phyloP scores from a whole-genome alignment of 2,329 filamentous ascomycete species.

The Aspergillus caelatus region DNA sequence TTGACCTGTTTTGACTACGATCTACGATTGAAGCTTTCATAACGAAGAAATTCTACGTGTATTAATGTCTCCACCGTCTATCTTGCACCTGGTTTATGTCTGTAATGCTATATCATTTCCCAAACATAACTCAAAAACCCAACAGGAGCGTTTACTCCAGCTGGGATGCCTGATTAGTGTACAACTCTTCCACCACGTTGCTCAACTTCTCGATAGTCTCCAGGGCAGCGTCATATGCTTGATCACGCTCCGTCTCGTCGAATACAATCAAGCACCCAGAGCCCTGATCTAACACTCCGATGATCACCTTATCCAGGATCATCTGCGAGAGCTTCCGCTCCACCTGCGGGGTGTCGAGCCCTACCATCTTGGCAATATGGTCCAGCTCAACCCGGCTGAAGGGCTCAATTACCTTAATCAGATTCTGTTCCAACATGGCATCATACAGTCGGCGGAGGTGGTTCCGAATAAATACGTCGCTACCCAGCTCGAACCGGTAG shows the following conservation, averaged over 20 bases:
- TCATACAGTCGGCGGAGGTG: slow-evolving; percentile 95
- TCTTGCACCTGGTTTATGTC: slow-evolving; percentile 18
- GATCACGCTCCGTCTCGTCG: slow-evolving; percentile 90
- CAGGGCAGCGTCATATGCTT: slow-evolving; percentile 90
- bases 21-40: no score
- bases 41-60: background rate
- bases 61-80: background rate
- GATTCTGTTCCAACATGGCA: slow-evolving; percentile 98
- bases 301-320: slow-evolving; percentile 99
- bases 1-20: background rate
- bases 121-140: slow-evolving; percentile 14
- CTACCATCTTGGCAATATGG: slow-evolving; percentile 97
- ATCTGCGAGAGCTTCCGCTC: slow-evolving; percentile 98
- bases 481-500: slow-evolving; percentile 91
- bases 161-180: slow-evolving; percentile 95
- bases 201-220: slow-evolving; percentile 96
- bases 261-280: slow-evolving; percentile 97
- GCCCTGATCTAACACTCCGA: slow-evolving; percentile 94
- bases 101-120: slow-evolving; percentile 30
- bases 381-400: slow-evolving; percentile 96
- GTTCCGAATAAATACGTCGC: slow-evolving; percentile 94
- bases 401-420: slow-evolving; percentile 99
- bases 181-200: slow-evolving; percentile 95
- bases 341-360: slow-evolving; percentile 91
- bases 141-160: slow-evolving; percentile 65